Evolutionary conservation across 164 flowering plant genomes (phyloP), one percentile per base, ranked within the genome.

Genomic region (Echeveria elegans): DNA sequence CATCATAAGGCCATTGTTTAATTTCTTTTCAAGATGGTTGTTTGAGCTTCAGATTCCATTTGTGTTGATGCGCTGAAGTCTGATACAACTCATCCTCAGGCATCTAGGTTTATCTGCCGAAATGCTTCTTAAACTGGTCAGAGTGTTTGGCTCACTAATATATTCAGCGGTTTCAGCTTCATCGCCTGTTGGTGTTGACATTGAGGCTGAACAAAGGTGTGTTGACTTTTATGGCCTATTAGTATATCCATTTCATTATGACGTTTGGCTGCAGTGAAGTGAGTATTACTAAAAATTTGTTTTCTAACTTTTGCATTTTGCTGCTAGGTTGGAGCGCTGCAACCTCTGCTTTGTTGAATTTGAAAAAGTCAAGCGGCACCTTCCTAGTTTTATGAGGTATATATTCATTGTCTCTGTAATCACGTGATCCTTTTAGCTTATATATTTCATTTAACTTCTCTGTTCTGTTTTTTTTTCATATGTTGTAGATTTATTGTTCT

Each of bases 141-240:
- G 84, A 77, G 75, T 79, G 65, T 94, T 84, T 79, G 99, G 99
- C 69, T 80, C 92, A 24, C 73, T 89, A 65, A 88, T 94, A 53
- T 85, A 87, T 75, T 86, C 99, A 59, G 74, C 96, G 26, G 6
- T 91, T 71, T 91, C 95, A 41, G 90, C 92, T 62, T 80, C 90
- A 56, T 70, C 92, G 43, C 73, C 92, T 66, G 97, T 94, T 69
- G 99, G 99, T 69, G 96, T 94, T 8, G 96, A 94, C 75, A 84
- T 94, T 66, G 93, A 91, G 79, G 95, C 92, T 63, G 99, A 94
- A 74, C 86, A 89, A 78, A 91, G 99, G 99, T 94, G 9, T 67
- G 75, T 38, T 94, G 8, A 66, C 73, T 41, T 43, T 56, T 60
- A 2, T 32, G 61, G 40, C 29, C 23, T 30, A 12, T n/a, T 16